Percentiles rank a stretch among this genome's conserved stretches.
phyloP scores from a whole-genome alignment of 2,329 filamentous ascomycete genomes.

The Chaetomium globosum region DNA sequence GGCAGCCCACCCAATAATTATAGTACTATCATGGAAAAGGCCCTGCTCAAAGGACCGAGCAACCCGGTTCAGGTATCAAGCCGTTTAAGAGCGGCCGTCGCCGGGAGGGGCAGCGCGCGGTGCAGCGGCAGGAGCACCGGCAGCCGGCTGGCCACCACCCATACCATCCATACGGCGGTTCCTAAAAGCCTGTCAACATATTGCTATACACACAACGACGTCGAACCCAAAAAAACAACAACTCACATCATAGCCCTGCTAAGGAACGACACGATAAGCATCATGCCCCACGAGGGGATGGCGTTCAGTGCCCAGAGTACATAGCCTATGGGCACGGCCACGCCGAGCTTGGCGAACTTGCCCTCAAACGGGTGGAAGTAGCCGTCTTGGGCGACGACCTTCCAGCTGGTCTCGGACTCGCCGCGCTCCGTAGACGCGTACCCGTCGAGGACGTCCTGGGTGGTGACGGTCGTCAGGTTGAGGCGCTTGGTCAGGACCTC shows the following conservation, averaged over 20 bases:
- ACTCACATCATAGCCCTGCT: slow-evolving; percentile 77
- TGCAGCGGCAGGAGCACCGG: slow-evolving; percentile 31
- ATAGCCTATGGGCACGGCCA: slow-evolving; percentile 68
- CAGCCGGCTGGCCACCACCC: slow-evolving; percentile 24
- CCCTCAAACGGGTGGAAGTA: slow-evolving; percentile 78
- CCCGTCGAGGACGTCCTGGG: slow-evolving; percentile 61
- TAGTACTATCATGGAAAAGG: slow-evolving; percentile 21
- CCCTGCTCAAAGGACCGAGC: not conserved
- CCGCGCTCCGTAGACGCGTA: slow-evolving; percentile 57
- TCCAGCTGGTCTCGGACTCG: slow-evolving; percentile 47
- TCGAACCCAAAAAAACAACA: slow-evolving; percentile 31
- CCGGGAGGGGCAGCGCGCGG: slow-evolving; percentile 37
- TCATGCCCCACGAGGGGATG: slow-evolving; percentile 74
- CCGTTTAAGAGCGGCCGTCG: slow-evolving; percentile 36
- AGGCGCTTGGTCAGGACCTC: slow-evolving; percentile 67
- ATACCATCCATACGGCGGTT: slow-evolving; percentile 39
- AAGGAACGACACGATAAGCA: slow-evolving; percentile 73
- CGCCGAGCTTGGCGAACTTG: slow-evolving; percentile 61
- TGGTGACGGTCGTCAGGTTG: slow-evolving; percentile 69
- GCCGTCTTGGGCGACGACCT: slow-evolving; percentile 54
- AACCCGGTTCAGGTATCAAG: not conserved
- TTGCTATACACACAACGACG: not conserved
- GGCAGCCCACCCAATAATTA: slow-evolving; percentile 24
- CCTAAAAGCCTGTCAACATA: slow-evolving; percentile 41
- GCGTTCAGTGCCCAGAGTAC: slow-evolving; percentile 66